phyloP scores from a whole-genome alignment of 345 rosid genomes.

The Trapa incisa region DNA sequence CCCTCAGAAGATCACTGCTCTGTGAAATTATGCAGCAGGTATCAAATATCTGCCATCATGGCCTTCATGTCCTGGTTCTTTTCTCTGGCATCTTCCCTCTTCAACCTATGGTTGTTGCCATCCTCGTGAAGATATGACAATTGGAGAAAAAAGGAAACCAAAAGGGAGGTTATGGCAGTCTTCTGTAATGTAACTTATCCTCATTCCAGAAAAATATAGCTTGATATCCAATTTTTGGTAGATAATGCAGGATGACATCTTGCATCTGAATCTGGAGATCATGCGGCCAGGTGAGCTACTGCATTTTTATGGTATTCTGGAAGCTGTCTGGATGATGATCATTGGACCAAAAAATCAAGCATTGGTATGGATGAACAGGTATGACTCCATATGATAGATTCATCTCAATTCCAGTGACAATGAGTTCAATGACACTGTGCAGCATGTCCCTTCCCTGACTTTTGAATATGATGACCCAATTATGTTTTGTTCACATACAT shows the following conservation, averaged over 20 bases:
- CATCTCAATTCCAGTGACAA: not conserved
- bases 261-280: not conserved
- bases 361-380: too few relatives aligned
- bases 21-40: constrained; percentile 49
- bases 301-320: not conserved
- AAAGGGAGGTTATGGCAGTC: not conserved
- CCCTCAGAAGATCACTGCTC: constrained; percentile 30
- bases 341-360: not conserved
- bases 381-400: not conserved
- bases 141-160: too few relatives aligned
- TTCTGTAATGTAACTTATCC: too few relatives aligned
- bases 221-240: not conserved
- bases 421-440: not conserved
- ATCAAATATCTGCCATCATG: constrained; percentile 72
- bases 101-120: constrained; percentile 77
- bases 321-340: not conserved
- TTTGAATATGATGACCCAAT: not conserved
- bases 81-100: constrained; percentile 62
- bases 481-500: not conserved
- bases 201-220: too few relatives aligned
- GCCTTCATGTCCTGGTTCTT: constrained; percentile 80
- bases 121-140: constrained; percentile 29
- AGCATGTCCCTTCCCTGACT: not conserved
- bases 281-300: not conserved
- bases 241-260: not conserved